Percentiles rank a stretch among this genome's conserved stretches.
These are phyloP conservation scores for Stipa capillata DNA, from an alignment of 176 grass and related monocot species.

Conservation along the genomic window DNA sequence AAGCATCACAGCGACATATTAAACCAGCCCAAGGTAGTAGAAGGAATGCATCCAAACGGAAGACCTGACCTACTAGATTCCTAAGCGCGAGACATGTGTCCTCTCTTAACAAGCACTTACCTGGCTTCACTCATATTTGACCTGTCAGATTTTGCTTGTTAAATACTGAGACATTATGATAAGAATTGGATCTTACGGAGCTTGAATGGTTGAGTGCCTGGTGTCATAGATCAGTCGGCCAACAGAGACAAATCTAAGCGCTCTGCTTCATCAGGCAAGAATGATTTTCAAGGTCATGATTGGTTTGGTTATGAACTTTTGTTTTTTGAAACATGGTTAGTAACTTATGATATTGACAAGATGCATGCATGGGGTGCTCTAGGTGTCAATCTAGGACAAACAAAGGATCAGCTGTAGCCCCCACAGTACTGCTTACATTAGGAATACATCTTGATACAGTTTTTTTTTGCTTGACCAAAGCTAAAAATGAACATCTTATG, in stretches of 20 bases:
- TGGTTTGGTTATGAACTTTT: conserved; percentile 1
- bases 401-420: conserved; percentile 5
- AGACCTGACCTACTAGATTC: conserved; percentile 29
- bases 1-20: not conserved
- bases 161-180: not conserved
- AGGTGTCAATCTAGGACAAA: conserved; percentile 26
- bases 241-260: not conserved
- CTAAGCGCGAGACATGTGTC: conserved; percentile 39
- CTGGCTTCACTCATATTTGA: conserved; percentile 12
- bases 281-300: conserved; percentile 15
- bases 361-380: not conserved
- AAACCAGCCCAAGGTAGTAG: not conserved
- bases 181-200: not conserved
- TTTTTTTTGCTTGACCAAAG: conserved; percentile 12
- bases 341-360: too few relatives aligned
- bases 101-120: not conserved
- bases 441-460: not conserved
- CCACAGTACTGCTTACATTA: not conserved
- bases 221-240: conserved; percentile 7
- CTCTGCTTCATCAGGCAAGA: not conserved
- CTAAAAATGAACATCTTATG: too few relatives aligned
- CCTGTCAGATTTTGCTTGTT: not conserved
- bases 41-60: conserved; percentile 6
- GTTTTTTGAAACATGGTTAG: too few relatives aligned
- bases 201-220: not conserved